These are phyloP conservation scores for Picea mariana DNA, from an alignment of 83 land plant genomes.

Conservation along the genomic window DNA sequence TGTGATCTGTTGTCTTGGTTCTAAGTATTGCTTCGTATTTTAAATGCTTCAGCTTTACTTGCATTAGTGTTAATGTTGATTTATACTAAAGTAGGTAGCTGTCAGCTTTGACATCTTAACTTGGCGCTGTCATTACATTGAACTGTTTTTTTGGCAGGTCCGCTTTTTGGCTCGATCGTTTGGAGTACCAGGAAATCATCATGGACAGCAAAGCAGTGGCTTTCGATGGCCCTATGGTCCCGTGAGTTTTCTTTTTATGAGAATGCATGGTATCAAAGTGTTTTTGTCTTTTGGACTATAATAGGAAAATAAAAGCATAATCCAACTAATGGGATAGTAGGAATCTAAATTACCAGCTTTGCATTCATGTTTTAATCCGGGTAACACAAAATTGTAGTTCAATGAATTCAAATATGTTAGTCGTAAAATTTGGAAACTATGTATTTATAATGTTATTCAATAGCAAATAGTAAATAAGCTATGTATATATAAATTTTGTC, in stretches of 20 bases:
- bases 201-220: constrained; percentile 96
- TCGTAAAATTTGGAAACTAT: too few relatives aligned
- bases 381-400: too few relatives aligned
- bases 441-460: too few relatives aligned
- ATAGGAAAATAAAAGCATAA: too few relatives aligned
- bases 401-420: too few relatives aligned
- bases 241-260: constrained; percentile 38
- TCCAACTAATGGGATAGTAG: too few relatives aligned
- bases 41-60: neutral
- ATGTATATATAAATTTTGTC: too few relatives aligned
- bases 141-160: constrained; percentile 58
- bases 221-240: constrained; percentile 99
- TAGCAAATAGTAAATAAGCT: too few relatives aligned
- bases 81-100: neutral
- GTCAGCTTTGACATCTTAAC: neutral
- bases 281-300: too few relatives aligned
- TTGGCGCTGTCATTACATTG: neutral
- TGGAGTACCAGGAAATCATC: constrained; percentile 96
- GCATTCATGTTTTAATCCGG: too few relatives aligned
- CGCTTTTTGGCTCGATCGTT: constrained; percentile 94
- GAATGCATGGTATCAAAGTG: neutral
- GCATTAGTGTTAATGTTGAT: neutral
- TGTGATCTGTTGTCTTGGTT: neutral
- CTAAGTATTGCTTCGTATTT: neutral
- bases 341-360: too few relatives aligned